Evolutionary conservation across 805 yeast genomes (phyloP), one percentile per base, ranked within the genome.

Genomic region (Candida michaelii): DNA sequence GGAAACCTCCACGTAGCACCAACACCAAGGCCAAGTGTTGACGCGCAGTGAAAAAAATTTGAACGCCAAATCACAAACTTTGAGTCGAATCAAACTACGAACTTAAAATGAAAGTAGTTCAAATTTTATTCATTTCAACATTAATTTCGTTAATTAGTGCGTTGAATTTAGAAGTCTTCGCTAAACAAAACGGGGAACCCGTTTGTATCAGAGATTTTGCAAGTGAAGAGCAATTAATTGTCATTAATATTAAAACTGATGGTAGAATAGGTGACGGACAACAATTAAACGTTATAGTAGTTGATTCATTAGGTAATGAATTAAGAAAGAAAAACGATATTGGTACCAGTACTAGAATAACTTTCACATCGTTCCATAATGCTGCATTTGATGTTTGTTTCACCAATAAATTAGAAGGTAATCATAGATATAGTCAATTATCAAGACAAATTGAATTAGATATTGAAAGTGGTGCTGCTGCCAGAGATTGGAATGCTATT

Each of bases 401-500:
- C 66, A 85, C 83, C 46, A 91, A 93, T 64, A 62, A 71, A 38
- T 60, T 66, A 54, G 58, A 54, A 36, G 59, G 62, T 15, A 52
- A 53, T 37, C 23, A 23, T 7, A 65, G 65, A 38, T 60, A 60
- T 47, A 62, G 66, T 42, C 75, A 76, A 19, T 69, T 72, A 35
- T 60, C 71, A 23, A 83, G 98, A 64, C 83, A 83, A 40, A 71
- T 93, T 54, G 97, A 89, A 58, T 72, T 93, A 56, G 97, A 90
- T 50, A 83, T 93, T 46, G 98, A 93, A 65, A 82, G 89, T 48
- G 99, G 99, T 33, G 87, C 97, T 39, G 87, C 89, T 56, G 99
- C 98, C 31, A 84, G 98, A 66, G 98, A 93, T 69, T 93, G 98
- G 97, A 89, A 89, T 60, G 88, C 89, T 17, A 73, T 90, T 49